Percentiles rank a stretch among this genome's conserved stretches.
These are phyloP conservation scores for Botryotinia calthae DNA, from an alignment of 2,329 filamentous ascomycete genomes.

Conservation along the genomic window DNA sequence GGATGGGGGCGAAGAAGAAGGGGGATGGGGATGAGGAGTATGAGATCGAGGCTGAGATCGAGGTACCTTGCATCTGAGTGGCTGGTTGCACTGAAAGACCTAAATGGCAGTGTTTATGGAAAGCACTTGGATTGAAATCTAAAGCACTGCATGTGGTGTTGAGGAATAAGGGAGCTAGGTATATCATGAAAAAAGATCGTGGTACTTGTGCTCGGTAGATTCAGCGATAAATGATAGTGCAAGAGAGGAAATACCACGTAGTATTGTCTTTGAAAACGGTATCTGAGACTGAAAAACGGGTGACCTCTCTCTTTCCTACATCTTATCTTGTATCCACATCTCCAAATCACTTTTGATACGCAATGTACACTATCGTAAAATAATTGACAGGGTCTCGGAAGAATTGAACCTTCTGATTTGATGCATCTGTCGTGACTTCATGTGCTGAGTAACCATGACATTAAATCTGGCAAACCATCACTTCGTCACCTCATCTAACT, in stretches of 20 bases:
- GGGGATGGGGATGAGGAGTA: slow-evolving; percentile 34
- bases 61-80: slow-evolving; percentile 24
- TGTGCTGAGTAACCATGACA: slow-evolving; percentile 13
- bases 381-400: background rate
- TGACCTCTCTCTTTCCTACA: background rate
- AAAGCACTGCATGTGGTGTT: background rate
- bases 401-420: slow-evolving; percentile 15
- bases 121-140: background rate
- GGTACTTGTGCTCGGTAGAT: background rate
- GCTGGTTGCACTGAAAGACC: background rate
- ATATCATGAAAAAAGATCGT: background rate
- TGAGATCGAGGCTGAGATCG: slow-evolving; percentile 32
- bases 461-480: slow-evolving; percentile 4
- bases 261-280: background rate
- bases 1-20: slow-evolving; percentile 74
- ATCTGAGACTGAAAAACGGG: background rate
- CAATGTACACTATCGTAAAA: slow-evolving; percentile 1
- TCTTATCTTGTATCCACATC: background rate
- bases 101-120: too few relatives aligned
- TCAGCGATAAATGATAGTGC: background rate
- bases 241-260: background rate
- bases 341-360: slow-evolving; percentile 7
- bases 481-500: slow-evolving; percentile 11
- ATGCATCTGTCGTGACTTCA: slow-evolving; percentile 17
- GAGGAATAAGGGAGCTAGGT: background rate